Evolutionary conservation across 345 rosid genomes (phyloP).

Genomic region (Eucalyptus regnans): DNA sequence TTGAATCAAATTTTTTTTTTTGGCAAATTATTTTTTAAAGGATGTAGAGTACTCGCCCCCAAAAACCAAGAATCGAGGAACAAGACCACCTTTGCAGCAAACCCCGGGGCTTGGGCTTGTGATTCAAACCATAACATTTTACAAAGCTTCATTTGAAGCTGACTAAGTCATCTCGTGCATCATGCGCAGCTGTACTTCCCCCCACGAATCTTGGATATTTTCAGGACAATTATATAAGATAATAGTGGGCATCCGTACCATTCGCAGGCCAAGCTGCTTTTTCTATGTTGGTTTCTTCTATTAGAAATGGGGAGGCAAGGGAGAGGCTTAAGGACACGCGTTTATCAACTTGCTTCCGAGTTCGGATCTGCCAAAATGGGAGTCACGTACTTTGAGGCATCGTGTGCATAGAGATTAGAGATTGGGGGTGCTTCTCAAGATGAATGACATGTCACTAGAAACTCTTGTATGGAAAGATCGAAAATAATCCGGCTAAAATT

Average conservation of each 20-base stretch:
- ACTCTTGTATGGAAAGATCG: fast-evolving
- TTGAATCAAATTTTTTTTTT: background rate
- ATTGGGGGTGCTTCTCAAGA: background rate
- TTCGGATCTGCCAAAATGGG: background rate
- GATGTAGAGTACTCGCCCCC: background rate
- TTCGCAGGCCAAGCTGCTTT: background rate
- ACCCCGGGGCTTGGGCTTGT: background rate
- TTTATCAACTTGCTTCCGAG: background rate
- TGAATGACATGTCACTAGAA: background rate
- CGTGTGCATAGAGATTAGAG: background rate
- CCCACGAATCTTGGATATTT: background rate
- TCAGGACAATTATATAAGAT: background rate
- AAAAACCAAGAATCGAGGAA: background rate
- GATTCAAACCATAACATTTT: background rate
- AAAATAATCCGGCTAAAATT: no score
- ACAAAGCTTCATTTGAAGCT: background rate
- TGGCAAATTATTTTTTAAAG: background rate
- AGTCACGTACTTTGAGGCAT: background rate
- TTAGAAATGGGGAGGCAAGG: background rate
- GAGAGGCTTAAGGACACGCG: background rate
- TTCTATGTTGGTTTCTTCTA: background rate
- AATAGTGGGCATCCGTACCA: background rate
- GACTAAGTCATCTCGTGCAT: background rate
- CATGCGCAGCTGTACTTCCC: background rate
- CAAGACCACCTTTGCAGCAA: background rate